These are phyloP conservation scores for Allium sativum DNA, from an alignment of 106 monocot species.

Conservation along the genomic window DNA sequence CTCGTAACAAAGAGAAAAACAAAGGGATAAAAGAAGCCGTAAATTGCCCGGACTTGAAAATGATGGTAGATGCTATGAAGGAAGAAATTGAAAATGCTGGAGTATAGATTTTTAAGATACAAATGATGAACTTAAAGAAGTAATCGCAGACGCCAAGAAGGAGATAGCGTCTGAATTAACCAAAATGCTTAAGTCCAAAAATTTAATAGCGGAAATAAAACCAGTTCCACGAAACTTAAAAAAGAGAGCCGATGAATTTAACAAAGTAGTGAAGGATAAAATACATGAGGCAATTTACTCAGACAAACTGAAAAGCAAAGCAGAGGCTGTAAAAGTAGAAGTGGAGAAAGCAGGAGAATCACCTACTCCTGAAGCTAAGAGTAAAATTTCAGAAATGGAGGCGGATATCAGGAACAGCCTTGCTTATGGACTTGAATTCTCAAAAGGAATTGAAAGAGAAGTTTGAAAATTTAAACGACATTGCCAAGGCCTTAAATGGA, in stretches of 20 bases:
- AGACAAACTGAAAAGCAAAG: too few species aligned
- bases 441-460: too few species aligned
- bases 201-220: conserved; percentile 14
- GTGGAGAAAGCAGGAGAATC: too few species aligned
- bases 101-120: conserved; percentile 14
- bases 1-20: conserved; percentile 21
- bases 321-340: too few species aligned
- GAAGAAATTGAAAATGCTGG: conserved; percentile 21
- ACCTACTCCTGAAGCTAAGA: too few species aligned
- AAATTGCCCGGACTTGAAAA: conserved; percentile 16
- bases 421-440: too few species aligned
- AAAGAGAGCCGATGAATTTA: conserved; percentile 16
- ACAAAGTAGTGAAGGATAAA: conserved; percentile 9
- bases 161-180: conserved; percentile 25
- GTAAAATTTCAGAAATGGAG: too few species aligned
- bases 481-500: too few species aligned
- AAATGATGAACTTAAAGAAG: conserved; percentile 16
- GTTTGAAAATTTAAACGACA: too few species aligned
- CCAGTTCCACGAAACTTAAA: conserved; percentile 11
- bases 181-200: conserved; percentile 13
- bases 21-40: conserved; percentile 12
- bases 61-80: conserved; percentile 19
- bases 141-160: conserved; percentile 20
- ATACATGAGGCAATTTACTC: not conserved
- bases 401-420: too few species aligned